Percentiles rank a stretch among this genome's conserved stretches.
Conservation (phyloP, 129 eudicot species). For the Centrapalus pauciflorus region DNA sequence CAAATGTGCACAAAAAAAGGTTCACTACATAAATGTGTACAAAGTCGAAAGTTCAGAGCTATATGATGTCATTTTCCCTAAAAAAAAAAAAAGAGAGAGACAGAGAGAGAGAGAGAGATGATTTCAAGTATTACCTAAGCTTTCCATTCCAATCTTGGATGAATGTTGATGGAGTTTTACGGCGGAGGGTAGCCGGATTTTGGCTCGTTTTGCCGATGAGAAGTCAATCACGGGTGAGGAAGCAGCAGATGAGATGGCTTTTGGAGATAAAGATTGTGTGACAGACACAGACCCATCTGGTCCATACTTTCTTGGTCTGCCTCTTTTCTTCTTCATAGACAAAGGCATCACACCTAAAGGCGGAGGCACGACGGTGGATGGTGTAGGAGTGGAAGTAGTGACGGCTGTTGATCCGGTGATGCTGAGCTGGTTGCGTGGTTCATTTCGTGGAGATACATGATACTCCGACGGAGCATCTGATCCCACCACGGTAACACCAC, state of each 20-base stretch:
- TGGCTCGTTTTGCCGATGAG: conserved; percentile 52
- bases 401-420: conserved; percentile 43
- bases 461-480: conserved; percentile 94
- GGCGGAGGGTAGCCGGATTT: conserved; percentile 42
- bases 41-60: too few relatives aligned
- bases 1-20: too few relatives aligned
- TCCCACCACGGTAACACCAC: conserved; percentile 84
- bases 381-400: conserved; percentile 18
- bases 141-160: conserved; percentile 47
- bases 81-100: too few relatives aligned
- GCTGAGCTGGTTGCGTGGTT: conserved; percentile 31
- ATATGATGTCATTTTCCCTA: too few relatives aligned
- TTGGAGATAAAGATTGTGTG: conserved; percentile 54
- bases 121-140: conserved; percentile 37
- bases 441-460: conserved; percentile 62
- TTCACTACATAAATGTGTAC: too few relatives aligned
- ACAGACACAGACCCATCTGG: conserved; percentile 70
- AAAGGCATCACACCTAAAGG: conserved; percentile 38
- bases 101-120: conserved; percentile 1
- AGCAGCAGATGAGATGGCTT: conserved; percentile 72
- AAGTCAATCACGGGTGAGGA: conserved; percentile 80
- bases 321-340: conserved; percentile 75
- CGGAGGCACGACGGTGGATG: conserved; percentile 25
- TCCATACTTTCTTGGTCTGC: conserved; percentile 89
- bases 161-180: conserved; percentile 48